Percentiles rank a stretch among this genome's conserved stretches.
Conservation (phyloP, 78 protist genomes). For the Tieghemostelium lacteum region DNA sequence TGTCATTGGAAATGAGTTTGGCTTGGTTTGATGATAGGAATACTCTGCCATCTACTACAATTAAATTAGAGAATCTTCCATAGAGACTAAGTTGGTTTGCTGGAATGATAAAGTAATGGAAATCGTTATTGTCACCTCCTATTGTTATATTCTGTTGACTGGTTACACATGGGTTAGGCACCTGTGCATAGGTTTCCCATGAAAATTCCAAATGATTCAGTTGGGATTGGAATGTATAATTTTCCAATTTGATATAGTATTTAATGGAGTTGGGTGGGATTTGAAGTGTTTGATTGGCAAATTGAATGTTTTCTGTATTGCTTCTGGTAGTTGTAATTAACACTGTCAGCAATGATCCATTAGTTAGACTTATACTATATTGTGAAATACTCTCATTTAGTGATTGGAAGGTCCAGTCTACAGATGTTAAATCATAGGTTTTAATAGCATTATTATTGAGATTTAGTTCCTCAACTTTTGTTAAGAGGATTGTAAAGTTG, state of each 20-base stretch:
- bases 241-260: slow-evolving; percentile 3
- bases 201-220: neutral
- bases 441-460: neutral
- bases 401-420: neutral
- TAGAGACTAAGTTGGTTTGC: slow-evolving; percentile 13
- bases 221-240: slow-evolving; percentile 7
- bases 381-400: neutral
- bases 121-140: slow-evolving; percentile 9
- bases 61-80: slow-evolving; percentile 31
- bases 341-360: neutral
- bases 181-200: neutral
- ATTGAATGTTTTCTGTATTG: neutral
- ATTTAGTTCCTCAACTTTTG: slow-evolving; percentile 4
- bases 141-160: slow-evolving; percentile 16
- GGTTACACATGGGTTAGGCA: neutral
- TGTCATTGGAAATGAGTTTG: too few species aligned
- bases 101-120: slow-evolving; percentile 50
- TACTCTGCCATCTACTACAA: slow-evolving; percentile 20
- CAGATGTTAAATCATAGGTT: neutral
- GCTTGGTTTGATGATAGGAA: slow-evolving; percentile 18
- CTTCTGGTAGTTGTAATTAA: neutral
- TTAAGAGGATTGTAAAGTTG: neutral
- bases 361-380: neutral
- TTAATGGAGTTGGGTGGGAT: slow-evolving; percentile 2
- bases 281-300: neutral